Conservation (phyloP, 768 basidiomycete species). For the Guyanaporus albipodus region DNA sequence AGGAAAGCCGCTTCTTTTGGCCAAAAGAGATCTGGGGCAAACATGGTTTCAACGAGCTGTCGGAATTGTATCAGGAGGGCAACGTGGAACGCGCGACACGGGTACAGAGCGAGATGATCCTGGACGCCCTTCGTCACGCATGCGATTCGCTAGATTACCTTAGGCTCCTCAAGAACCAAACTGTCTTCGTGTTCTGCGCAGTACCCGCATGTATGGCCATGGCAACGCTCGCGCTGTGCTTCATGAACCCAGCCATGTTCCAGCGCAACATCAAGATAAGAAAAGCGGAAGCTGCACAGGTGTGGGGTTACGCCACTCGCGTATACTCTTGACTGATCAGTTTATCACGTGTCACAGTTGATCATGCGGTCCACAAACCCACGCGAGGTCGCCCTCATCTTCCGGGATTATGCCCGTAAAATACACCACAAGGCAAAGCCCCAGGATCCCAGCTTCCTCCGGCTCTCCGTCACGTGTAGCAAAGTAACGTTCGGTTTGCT, state of each 20-base stretch:
- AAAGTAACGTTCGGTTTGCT: conserved; percentile 58
- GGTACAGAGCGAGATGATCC: conserved; percentile 83
- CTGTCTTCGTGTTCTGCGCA: conserved; percentile 92
- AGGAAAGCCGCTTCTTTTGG: conserved; percentile 89
- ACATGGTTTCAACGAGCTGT: conserved; percentile 70
- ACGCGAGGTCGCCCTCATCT: conserved; percentile 84
- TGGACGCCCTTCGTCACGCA: conserved; percentile 83
- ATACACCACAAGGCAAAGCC: conserved; percentile 81
- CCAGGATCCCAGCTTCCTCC: conserved; percentile 83
- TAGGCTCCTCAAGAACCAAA: conserved; percentile 80
- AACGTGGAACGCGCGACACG: conserved; percentile 66
- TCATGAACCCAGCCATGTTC: conserved; percentile 89
- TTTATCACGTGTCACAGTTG: conserved; percentile 48
- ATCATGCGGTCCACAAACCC: conserved; percentile 93
- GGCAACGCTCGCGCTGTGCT: conserved; percentile 87
- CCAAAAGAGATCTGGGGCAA: conserved; percentile 87
- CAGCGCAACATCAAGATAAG: conserved; percentile 91
- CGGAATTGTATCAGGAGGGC: conserved; percentile 58
- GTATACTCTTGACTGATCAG: not conserved
- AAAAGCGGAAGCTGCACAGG: conserved; percentile 82
- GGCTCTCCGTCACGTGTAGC: conserved; percentile 77
- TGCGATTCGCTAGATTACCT: conserved; percentile 90
- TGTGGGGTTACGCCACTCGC: conserved; percentile 34
- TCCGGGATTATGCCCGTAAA: conserved; percentile 73
- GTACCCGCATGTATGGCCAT: conserved; percentile 95